Evolutionary conservation across 2,329 filamentous ascomycete genomes (phyloP), one percentile per base, ranked within the genome.

Genomic region (Fusarium sp.): DNA sequence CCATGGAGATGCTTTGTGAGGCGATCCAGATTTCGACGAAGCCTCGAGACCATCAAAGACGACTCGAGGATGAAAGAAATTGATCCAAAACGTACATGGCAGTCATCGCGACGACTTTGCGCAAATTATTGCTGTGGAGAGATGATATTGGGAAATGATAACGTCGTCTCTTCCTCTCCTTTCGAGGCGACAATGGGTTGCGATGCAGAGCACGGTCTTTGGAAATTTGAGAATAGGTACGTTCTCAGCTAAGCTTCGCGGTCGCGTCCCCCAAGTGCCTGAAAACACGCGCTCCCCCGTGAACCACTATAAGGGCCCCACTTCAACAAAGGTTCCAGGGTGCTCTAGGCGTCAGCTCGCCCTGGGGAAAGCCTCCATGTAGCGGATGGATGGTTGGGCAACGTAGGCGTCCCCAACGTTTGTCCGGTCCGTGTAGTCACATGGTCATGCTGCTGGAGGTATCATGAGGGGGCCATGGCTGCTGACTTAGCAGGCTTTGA

Each of bases 31-130:
- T 23, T 42, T 55, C 46, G 31, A 57, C 7, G 18, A 5, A 29
- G 49, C 29, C 29, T 33, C 29, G 49, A 33, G 49, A 33, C 36
- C 25, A 46, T 14, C 50, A 40, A 27, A 65, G 46, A 31, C 23
- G 36, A 40, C n/a, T 33, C 23, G 40, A 42, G 14, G 36, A 34
- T 18, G 49, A 8, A 10, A 38, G 51, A 31, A 18, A 56, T 58
- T 16, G 25, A n/a, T 11, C 10, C 20, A 36, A 10, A 49, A 76
- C 79, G 75, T 67, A 80, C 79, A 80, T 80, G 57, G 79, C 79
- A 73, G 79, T 79, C 79, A 80, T 80, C 70, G 46, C 54, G 62
- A 42, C 60, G 64, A 64, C 62, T 55, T 57, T 44, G 33, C 57
- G 46, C 56, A 53, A 65, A 44, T 1, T 49, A 62, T 18, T 64